Evolutionary conservation across 768 basidiomycete genomes (phyloP).

Genomic region (Rhizopogon salebrosus): DNA sequence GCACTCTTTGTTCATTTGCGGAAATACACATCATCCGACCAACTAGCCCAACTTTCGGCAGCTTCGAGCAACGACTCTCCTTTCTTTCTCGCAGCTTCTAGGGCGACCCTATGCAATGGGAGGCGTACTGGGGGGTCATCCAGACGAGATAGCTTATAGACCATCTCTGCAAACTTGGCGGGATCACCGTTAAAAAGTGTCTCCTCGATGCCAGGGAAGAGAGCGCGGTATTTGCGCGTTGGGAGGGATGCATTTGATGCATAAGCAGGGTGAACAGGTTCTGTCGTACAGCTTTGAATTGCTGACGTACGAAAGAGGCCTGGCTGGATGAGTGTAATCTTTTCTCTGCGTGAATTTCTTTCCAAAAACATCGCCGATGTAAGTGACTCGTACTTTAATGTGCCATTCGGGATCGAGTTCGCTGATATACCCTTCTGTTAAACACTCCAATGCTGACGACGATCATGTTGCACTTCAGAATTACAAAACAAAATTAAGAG

Average conservation of each 20-base stretch:
- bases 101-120: conserved; percentile 20
- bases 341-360: neutral
- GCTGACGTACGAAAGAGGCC: conserved; percentile 20
- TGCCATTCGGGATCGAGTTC: conserved; percentile 33
- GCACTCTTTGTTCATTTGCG: conserved; percentile 2
- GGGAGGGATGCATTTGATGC: conserved; percentile 22
- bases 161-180: conserved; percentile 15
- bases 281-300: conserved; percentile 4
- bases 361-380: neutral
- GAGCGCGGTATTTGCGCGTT: conserved; percentile 16
- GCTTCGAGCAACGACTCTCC: conserved; percentile 14
- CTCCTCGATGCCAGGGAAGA: conserved; percentile 12
- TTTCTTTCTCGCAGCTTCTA: conserved; percentile 16
- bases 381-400: conserved; percentile 24
- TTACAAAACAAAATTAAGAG: neutral
- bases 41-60: conserved; percentile 15
- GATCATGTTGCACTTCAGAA: neutral
- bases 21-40: conserved; percentile 21
- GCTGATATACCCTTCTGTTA: conserved; percentile 24
- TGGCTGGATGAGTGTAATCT: conserved; percentile 20
- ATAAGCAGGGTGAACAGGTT: conserved; percentile 13
- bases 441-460: conserved; percentile 25
- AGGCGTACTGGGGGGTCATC: conserved; percentile 14
- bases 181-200: conserved; percentile 20
- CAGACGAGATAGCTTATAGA: conserved; percentile 13